These are phyloP conservation scores for Cyathus striatus DNA, from an alignment of 768 basidiomycete genomes.

Conservation along the genomic window DNA sequence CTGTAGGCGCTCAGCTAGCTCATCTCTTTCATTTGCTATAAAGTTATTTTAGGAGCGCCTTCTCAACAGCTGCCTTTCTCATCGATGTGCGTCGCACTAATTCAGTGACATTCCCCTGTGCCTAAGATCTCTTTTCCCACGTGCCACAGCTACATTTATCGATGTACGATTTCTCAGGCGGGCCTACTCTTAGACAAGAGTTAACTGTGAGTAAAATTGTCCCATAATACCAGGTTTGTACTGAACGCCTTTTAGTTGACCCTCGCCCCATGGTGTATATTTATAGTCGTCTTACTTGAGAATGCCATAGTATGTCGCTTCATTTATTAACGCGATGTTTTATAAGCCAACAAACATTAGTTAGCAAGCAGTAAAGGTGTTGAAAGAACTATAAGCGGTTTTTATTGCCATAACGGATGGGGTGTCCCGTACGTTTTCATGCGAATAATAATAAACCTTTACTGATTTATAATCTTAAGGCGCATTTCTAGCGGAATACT, in stretches of 20 bases:
- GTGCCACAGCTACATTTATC: not conserved
- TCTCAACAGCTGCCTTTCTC: not conserved
- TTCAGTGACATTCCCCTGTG: not conserved
- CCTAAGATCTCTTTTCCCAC: too few species aligned
- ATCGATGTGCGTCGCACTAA: slow-evolving; percentile 1
- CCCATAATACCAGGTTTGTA: too few species aligned
- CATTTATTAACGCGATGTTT: too few species aligned
- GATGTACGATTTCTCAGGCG: too few species aligned
- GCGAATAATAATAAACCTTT: too few species aligned
- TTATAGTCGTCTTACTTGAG: not conserved
- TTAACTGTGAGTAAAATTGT: too few species aligned
- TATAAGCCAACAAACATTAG: too few species aligned
- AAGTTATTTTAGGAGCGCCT: not conserved
- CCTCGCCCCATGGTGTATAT: not conserved
- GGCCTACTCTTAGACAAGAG: too few species aligned
- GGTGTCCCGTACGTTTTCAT: too few species aligned
- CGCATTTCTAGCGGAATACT: too few species aligned
- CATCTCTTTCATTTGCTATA: not conserved
- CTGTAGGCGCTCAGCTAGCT: not conserved
- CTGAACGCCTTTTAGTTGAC: not conserved
- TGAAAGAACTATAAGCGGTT: not conserved
- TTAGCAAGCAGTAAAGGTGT: not conserved
- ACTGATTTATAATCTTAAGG: too few species aligned
- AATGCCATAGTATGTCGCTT: not conserved
- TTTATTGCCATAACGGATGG: not conserved